phyloP scores from a whole-genome alignment of 1,139 yeast genomes.

The Nadsonia commutata region DNA sequence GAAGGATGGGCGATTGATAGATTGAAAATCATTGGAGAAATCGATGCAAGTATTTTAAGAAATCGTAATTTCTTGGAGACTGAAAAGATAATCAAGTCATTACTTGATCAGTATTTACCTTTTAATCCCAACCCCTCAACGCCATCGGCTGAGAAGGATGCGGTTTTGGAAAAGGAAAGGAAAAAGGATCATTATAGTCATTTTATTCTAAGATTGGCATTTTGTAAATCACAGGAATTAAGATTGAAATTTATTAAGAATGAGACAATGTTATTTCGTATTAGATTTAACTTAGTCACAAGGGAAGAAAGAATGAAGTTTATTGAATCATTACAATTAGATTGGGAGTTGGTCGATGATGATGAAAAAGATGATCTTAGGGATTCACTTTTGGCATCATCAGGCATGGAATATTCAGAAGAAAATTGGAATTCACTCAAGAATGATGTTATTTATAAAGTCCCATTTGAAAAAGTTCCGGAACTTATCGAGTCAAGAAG shows the following conservation, averaged over 20 bases:
- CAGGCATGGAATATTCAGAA: conserved; percentile 24
- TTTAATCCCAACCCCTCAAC: conserved; percentile 24
- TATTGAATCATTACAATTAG: conserved; percentile 35
- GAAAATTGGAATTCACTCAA: background rate
- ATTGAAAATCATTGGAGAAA: conserved; percentile 65
- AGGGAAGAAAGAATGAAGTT: conserved; percentile 60
- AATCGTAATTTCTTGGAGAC: conserved; percentile 52
- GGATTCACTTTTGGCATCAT: conserved; percentile 33
- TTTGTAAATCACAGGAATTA: conserved; percentile 75
- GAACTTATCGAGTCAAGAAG: conserved; percentile 58
- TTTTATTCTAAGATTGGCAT: conserved; percentile 72
- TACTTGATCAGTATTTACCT: conserved; percentile 53
- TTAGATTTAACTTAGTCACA: conserved; percentile 54
- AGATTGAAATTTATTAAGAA: conserved; percentile 64
- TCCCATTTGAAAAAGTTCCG: conserved; percentile 77
- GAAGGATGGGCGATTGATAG: conserved; percentile 95
- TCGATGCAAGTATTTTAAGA: conserved; percentile 60
- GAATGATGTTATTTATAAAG: conserved; percentile 25
- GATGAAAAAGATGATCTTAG: conserved; percentile 44
- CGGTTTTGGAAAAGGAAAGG: conserved; percentile 33
- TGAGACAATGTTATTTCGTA: conserved; percentile 59
- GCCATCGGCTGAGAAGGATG: conserved; percentile 5
- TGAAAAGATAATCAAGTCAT: conserved; percentile 49
- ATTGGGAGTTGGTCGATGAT: conserved; percentile 55
- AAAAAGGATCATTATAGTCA: conserved; percentile 88